Conservation (phyloP, 225 moss, liverwort and hornwort genomes). For the Neckera pumila region DNA sequence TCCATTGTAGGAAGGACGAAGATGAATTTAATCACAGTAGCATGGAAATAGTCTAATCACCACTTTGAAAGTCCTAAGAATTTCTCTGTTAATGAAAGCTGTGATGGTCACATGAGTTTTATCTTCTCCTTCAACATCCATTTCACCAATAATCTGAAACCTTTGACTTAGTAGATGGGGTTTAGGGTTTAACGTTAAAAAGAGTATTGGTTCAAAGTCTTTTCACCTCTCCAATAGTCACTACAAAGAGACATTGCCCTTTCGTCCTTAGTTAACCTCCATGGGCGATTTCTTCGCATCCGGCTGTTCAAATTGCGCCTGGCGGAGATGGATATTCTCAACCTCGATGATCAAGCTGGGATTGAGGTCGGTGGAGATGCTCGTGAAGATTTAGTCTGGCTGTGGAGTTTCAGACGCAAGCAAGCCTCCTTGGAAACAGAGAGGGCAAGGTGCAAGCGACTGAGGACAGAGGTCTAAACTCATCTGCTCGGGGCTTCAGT, state of each 20-base stretch:
- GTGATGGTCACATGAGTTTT: neutral
- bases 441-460: neutral
- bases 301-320: neutral
- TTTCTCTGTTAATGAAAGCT: neutral
- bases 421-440: neutral
- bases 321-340: neutral
- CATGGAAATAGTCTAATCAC: neutral
- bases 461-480: neutral
- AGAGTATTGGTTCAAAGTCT: neutral
- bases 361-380: neutral
- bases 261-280: neutral
- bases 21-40: neutral
- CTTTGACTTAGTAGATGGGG: neutral
- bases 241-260: constrained; percentile 3
- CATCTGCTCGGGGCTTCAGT: neutral
- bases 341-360: neutral
- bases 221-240: constrained; percentile 6
- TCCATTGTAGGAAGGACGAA: no score
- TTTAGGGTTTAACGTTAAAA: neutral
- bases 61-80: neutral
- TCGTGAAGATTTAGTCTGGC: neutral
- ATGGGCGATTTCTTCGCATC: neutral
- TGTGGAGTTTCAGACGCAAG: neutral
- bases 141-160: neutral
- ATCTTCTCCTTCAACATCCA: neutral